phyloP scores from a whole-genome alignment of 305 asterid species.

The Galium porrigens region DNA sequence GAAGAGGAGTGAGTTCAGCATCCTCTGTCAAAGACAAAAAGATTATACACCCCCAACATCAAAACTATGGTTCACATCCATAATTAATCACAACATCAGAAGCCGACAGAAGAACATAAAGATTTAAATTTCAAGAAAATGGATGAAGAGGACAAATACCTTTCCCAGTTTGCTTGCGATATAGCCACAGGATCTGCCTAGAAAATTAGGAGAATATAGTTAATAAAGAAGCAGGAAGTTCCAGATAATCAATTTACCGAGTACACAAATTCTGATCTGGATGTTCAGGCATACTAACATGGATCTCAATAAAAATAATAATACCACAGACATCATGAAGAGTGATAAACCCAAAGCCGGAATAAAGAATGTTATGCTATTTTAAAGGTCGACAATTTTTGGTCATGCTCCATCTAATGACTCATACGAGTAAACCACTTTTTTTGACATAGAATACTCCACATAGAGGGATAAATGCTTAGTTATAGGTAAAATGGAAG shows the following conservation, averaged over 20 bases:
- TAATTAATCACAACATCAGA: background rate
- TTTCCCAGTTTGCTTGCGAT: conserved; percentile 68
- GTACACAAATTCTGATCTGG: background rate
- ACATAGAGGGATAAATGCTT: too few species aligned
- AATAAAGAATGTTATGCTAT: too few species aligned
- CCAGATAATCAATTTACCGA: background rate
- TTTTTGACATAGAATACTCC: too few species aligned
- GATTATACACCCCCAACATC: background rate
- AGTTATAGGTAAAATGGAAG: too few species aligned
- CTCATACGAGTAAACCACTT: too few species aligned
- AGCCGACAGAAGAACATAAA: background rate
- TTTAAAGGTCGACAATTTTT: too few species aligned
- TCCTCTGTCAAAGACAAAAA: conserved; percentile 45
- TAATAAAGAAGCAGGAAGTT: background rate
- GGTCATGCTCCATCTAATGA: too few species aligned
- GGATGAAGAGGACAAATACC: conserved; percentile 30
- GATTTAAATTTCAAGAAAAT: background rate
- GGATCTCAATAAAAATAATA: background rate
- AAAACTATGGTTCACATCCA: background rate
- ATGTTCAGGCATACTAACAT: background rate
- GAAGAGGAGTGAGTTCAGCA: conserved; percentile 73
- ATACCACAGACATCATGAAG: background rate
- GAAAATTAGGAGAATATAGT: conserved; percentile 18
- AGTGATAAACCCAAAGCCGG: background rate
- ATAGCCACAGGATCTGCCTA: conserved; percentile 71